Percentiles rank a stretch among this genome's conserved stretches.
Conservation (phyloP, 2,329 filamentous ascomycete species). For the Ascochyta lentis region DNA sequence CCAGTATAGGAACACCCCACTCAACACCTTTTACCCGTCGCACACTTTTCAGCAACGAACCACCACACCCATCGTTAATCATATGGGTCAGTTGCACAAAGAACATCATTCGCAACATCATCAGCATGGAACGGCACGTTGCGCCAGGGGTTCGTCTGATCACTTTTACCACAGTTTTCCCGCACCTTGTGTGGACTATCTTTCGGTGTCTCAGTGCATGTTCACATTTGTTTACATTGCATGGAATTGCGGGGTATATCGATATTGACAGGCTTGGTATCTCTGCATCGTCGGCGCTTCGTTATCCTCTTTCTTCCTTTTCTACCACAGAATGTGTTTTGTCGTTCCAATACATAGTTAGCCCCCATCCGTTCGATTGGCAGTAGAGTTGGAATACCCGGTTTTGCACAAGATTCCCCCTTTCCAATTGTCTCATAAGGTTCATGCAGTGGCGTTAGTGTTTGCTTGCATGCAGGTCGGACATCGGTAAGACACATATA, state of each 20-base stretch:
- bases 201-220: constrained; percentile 28
- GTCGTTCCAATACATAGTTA: constrained; percentile 22
- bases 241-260: constrained; percentile 33
- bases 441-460: constrained; percentile 18
- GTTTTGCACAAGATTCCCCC: constrained; percentile 41
- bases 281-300: constrained; percentile 33
- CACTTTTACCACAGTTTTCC: background rate
- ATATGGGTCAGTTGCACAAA: background rate
- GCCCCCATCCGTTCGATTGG: constrained; percentile 27
- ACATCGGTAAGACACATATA: constrained; percentile 22
- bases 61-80: background rate
- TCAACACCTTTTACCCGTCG: background rate
- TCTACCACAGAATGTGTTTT: constrained; percentile 16
- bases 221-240: constrained; percentile 38
- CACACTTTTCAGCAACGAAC: background rate
- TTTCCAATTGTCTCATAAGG: constrained; percentile 24
- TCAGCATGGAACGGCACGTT: constrained; percentile 6
- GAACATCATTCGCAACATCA: constrained; percentile 3
- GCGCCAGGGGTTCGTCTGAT: constrained; percentile 4
- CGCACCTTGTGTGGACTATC: constrained; percentile 25
- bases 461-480: constrained; percentile 26
- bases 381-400: constrained; percentile 19
- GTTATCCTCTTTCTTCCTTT: constrained; percentile 22
- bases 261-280: constrained; percentile 19
- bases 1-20: constrained; percentile 3